Evolutionary conservation across 108 stramenopile species (phyloP).

Genomic region (Nitzschia sp.): DNA sequence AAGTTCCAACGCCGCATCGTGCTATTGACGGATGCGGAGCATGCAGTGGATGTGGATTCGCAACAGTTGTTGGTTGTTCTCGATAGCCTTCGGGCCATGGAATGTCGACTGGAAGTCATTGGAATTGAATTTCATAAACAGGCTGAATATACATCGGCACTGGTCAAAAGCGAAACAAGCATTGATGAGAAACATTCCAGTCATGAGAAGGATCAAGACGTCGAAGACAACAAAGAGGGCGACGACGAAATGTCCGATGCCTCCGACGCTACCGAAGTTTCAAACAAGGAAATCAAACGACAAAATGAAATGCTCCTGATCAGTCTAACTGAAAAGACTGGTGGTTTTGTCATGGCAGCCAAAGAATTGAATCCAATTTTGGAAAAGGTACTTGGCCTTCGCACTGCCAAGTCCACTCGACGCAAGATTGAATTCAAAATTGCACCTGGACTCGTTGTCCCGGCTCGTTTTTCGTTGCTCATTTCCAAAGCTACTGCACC

Average conservation of each 20-base stretch:
- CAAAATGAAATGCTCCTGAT: constrained; percentile 71
- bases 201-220: constrained; percentile 8
- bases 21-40: constrained; percentile 80
- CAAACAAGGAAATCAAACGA: constrained; percentile 38
- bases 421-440: constrained; percentile 64
- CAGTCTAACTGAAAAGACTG: constrained; percentile 64
- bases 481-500: constrained; percentile 41
- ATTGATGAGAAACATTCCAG: constrained; percentile 3
- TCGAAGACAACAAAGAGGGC: constrained; percentile 10
- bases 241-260: constrained; percentile 30
- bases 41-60: constrained; percentile 52
- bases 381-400: constrained; percentile 32
- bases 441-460: constrained; percentile 54
- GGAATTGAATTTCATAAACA: constrained; percentile 49
- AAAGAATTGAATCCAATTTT: constrained; percentile 57
- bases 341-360: constrained; percentile 69
- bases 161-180: neutral
- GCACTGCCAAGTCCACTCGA: constrained; percentile 36
- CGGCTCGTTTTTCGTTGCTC: constrained; percentile 50
- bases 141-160: constrained; percentile 23
- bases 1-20: constrained; percentile 59
- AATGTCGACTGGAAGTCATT: constrained; percentile 60
- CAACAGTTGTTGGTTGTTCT: constrained; percentile 55
- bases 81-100: constrained; percentile 58
- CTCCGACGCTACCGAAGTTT: neutral